Evolutionary conservation across 2,329 filamentous ascomycete species (phyloP), one percentile per base, ranked within the genome.

Genomic region (Bisporella sp.): DNA sequence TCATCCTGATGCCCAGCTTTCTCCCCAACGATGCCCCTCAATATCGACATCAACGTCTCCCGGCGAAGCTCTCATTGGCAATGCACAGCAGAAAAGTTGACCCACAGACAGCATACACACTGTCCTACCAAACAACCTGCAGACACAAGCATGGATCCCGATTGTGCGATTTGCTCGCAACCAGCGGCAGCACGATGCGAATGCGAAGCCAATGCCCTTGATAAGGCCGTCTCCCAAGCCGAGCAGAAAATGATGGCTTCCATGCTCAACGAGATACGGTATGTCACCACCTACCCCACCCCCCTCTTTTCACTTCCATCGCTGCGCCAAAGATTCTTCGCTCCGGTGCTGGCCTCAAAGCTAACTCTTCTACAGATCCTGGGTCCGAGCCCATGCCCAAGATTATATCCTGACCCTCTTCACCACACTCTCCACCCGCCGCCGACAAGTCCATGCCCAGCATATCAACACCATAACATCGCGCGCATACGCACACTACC

Each of bases 361-460:
- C 9, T 9, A 35, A 30, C 29, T 45, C 11, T 40, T n/a, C 45
- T 62, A 56, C 42, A 85, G 82, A 49, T 67, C 70, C 50, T 85
- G 82, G 82, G 82, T 85, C 50, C 76, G 80, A 53, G 73, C 71
- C 53, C 81, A 82, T 59, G 81, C 82, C 51, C 80, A 84, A 65
- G 81, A 85, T 63, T 84, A 82, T 62, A 84, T 85, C 61, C 74
- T 85, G 51, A 75, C 78, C 57, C 83, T 85, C 67, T 85, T 83
- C 66, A 71, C 74, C 50, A 69, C 79, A 41, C 76, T 84, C 57
- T 79, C 77, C 29, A 77, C 82, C 57, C 75, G 78, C 45, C 79
- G 82, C 54, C 81, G 82, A 64, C 71, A 72, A 53, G 72, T 73
- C 42, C 81, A 85, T 62, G 67, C 73, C 33, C 66, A 70, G 37